Evolutionary conservation across 2,329 filamentous ascomycete genomes (phyloP).

Genomic region (Monilinia laxa): DNA sequence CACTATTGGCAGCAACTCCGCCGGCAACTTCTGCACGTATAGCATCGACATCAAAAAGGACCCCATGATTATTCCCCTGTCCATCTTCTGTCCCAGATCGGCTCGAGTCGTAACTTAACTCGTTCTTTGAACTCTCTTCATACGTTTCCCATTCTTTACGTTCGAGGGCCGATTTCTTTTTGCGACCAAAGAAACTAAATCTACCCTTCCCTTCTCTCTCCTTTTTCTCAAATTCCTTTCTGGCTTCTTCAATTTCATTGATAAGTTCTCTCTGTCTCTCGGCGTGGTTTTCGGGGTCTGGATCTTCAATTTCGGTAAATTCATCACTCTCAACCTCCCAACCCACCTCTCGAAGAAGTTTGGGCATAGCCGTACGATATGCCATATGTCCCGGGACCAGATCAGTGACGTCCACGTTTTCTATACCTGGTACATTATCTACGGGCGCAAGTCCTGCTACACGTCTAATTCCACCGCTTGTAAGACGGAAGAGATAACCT

Average conservation of each 20-base stretch:
- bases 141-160: constrained; percentile 96
- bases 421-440: constrained; percentile 73
- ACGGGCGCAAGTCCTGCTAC: constrained; percentile 81
- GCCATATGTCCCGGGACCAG: constrained; percentile 93
- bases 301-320: constrained; percentile 94
- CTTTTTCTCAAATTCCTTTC: constrained; percentile 80
- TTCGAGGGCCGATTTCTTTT: constrained; percentile 67
- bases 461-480: constrained; percentile 84
- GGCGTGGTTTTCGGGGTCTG: constrained; percentile 89
- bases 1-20: not conserved
- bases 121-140: constrained; percentile 63
- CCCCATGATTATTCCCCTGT: constrained; percentile 43
- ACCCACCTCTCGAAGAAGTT: constrained; percentile 79
- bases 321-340: constrained; percentile 92
- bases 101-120: constrained; percentile 33
- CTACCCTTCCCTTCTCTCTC: constrained; percentile 56
- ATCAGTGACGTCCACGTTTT: constrained; percentile 86
- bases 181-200: constrained; percentile 79
- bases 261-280: constrained; percentile 89
- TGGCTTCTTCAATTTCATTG: constrained; percentile 92
- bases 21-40: constrained; percentile 78
- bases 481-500: constrained; percentile 92
- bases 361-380: constrained; percentile 89
- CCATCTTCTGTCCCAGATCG: constrained; percentile 33
- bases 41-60: constrained; percentile 94